Percentiles rank a stretch among this genome's conserved stretches.
These are phyloP conservation scores for Termitomyces sp. DNA, from an alignment of 768 basidiomycete genomes.

Conservation along the genomic window DNA sequence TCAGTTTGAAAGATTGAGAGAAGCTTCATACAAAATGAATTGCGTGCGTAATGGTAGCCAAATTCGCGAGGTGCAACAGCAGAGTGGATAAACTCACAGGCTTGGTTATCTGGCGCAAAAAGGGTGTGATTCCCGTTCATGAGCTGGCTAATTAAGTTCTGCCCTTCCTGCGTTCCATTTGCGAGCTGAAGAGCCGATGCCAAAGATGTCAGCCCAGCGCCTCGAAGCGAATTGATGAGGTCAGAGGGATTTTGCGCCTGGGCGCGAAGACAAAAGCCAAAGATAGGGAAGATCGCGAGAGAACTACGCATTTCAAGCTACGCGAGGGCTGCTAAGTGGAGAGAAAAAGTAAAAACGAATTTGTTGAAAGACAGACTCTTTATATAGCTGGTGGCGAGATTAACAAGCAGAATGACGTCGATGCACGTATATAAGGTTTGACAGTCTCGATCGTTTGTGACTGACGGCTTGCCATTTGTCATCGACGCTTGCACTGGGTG, in stretches of 20 bases:
- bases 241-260: slow-evolving; percentile 9
- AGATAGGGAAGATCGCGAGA: not conserved
- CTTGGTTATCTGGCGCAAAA: slow-evolving; percentile 17
- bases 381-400: slow-evolving; percentile 7
- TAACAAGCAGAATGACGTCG: slow-evolving; percentile 8
- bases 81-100: slow-evolving; percentile 12
- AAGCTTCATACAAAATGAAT: not conserved
- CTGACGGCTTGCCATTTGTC: not conserved
- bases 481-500: no score
- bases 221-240: slow-evolving; percentile 7
- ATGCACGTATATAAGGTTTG: not conserved
- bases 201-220: slow-evolving; percentile 9
- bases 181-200: slow-evolving; percentile 4
- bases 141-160: slow-evolving; percentile 6
- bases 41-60: no score
- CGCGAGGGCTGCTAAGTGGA: not conserved
- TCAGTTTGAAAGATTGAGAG: not conserved
- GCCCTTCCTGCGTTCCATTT: slow-evolving; percentile 9
- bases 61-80: not conserved
- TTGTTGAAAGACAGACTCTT: not conserved
- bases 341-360: not conserved
- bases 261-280: slow-evolving; percentile 7
- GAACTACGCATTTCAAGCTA: slow-evolving; percentile 3
- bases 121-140: slow-evolving; percentile 14
- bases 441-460: not conserved